phyloP scores from a whole-genome alignment of 768 basidiomycete genomes.

The Tricholomella constricta region DNA sequence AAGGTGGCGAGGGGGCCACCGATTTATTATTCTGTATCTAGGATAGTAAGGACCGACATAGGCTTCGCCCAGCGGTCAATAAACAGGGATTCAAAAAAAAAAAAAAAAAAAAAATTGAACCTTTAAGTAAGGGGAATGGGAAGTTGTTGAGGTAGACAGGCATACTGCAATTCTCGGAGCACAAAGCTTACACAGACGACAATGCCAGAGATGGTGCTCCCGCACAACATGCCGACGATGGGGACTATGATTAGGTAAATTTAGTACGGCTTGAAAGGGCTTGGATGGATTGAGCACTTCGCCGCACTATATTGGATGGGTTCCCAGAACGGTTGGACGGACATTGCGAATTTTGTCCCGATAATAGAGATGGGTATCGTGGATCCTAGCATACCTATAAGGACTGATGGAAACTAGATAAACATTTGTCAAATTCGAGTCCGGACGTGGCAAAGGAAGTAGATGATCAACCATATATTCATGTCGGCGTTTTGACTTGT shows the following conservation, averaged over 20 bases:
- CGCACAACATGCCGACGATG: slow-evolving; percentile 85
- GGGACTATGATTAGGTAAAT: slow-evolving; percentile 52
- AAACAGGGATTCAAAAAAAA: no score
- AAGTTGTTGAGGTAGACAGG: slow-evolving; percentile 15
- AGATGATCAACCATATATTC: slow-evolving; percentile 62
- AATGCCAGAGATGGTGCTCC: slow-evolving; percentile 74
- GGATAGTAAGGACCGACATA: no score
- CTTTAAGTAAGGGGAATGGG: no score
- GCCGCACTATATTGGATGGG: slow-evolving; percentile 77
- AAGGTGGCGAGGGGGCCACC: no score
- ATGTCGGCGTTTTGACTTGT: slow-evolving; percentile 77
- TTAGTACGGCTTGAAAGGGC: not conserved
- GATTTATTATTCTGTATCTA: no score
- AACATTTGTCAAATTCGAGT: not conserved
- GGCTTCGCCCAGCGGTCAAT: no score
- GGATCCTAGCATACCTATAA: slow-evolving; percentile 70
- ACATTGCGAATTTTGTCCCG: slow-evolving; percentile 77
- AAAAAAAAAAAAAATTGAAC: no score
- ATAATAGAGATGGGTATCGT: slow-evolving; percentile 81
- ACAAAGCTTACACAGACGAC: slow-evolving; percentile 70
- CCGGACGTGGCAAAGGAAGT: not conserved
- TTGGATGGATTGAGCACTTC: not conserved
- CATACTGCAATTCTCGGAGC: slow-evolving; percentile 76
- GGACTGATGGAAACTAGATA: slow-evolving; percentile 63
- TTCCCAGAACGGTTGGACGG: slow-evolving; percentile 76